Evolutionary conservation across 2,329 filamentous ascomycete species (phyloP).

Genomic region (Byssochlamys sp.): DNA sequence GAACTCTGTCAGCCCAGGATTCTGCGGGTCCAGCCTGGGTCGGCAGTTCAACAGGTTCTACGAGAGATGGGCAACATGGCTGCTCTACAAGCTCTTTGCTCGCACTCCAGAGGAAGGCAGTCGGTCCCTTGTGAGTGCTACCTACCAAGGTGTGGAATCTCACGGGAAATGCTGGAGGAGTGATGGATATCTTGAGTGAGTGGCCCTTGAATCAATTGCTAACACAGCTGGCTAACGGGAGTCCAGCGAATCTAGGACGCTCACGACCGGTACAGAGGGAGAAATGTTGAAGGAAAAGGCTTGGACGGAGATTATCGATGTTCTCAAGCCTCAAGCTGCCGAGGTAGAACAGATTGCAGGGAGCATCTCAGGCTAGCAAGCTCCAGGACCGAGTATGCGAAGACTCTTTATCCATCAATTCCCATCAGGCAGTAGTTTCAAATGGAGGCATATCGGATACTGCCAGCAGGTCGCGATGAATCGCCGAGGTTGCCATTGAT

Average conservation of each 20-base stretch:
- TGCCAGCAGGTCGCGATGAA: not conserved
- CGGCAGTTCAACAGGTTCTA: conserved; percentile 31
- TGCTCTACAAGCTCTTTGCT: conserved; percentile 31
- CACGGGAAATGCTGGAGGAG: conserved; percentile 38
- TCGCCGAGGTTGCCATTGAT: not conserved
- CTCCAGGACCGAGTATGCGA: no score
- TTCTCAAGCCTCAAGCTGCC: conserved; percentile 18
- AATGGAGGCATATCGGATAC: not conserved
- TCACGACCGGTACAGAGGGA: conserved; percentile 25
- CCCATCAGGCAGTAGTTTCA: not conserved
- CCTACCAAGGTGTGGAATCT: conserved; percentile 32
- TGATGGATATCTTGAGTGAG: conserved; percentile 24
- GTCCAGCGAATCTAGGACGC: conserved; percentile 12
- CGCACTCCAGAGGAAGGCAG: conserved; percentile 37
- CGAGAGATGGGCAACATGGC: conserved; percentile 23
- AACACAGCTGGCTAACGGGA: not conserved
- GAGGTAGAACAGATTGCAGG: conserved; percentile 9
- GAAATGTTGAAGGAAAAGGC: conserved; percentile 27
- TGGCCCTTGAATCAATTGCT: conserved; percentile 3
- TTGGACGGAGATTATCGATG: conserved; percentile 32
- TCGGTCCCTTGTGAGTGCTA: conserved; percentile 34
- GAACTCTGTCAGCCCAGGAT: conserved; percentile 37
- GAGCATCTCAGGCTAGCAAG: not conserved
- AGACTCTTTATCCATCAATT: no score
- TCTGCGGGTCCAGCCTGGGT: conserved; percentile 34